phyloP scores from a whole-genome alignment of 257 asterid genomes.

The Nyctanthes arbortristis region DNA sequence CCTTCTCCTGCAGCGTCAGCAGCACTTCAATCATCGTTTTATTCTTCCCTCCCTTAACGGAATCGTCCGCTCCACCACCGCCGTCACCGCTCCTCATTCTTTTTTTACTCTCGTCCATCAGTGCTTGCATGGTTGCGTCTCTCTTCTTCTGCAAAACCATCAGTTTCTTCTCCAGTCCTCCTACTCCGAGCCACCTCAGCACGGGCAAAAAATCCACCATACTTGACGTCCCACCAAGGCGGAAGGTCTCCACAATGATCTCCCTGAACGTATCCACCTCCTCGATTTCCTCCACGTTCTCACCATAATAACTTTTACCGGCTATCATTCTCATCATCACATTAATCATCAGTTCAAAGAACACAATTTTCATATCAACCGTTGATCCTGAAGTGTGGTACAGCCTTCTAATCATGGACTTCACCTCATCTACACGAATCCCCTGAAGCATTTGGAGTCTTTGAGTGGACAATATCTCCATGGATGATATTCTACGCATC shows the following conservation, averaged over 20 bases:
- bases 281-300: slow-evolving; percentile 43
- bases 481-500: slow-evolving; percentile 45
- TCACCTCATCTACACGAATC: slow-evolving; percentile 59
- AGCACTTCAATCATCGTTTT: slow-evolving; percentile 25
- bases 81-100: slow-evolving; percentile 10
- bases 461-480: slow-evolving; percentile 58
- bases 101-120: slow-evolving; percentile 41
- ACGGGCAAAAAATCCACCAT: slow-evolving; percentile 49
- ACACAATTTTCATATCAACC: slow-evolving; percentile 49
- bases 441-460: slow-evolving; percentile 52
- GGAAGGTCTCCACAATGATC: slow-evolving; percentile 35
- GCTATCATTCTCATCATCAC: slow-evolving; percentile 59
- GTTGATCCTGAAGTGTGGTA: slow-evolving; percentile 9
- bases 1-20: slow-evolving; percentile 21
- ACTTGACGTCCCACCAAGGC: slow-evolving; percentile 24
- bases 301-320: slow-evolving; percentile 51
- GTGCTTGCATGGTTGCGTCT: slow-evolving; percentile 47
- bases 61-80: slow-evolving; percentile 19
- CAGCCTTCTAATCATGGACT: slow-evolving; percentile 35
- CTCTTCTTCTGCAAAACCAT: slow-evolving; percentile 42
- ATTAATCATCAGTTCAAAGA: slow-evolving; percentile 43
- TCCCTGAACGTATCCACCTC: slow-evolving; percentile 51
- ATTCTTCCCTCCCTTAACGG: slow-evolving; percentile 5
- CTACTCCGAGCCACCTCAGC: slow-evolving; percentile 40
- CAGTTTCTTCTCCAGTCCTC: slow-evolving; percentile 40